Evolutionary conservation across 305 asterid species (phyloP), one percentile per base, ranked within the genome.

Genomic region (Solanum hybrid): DNA sequence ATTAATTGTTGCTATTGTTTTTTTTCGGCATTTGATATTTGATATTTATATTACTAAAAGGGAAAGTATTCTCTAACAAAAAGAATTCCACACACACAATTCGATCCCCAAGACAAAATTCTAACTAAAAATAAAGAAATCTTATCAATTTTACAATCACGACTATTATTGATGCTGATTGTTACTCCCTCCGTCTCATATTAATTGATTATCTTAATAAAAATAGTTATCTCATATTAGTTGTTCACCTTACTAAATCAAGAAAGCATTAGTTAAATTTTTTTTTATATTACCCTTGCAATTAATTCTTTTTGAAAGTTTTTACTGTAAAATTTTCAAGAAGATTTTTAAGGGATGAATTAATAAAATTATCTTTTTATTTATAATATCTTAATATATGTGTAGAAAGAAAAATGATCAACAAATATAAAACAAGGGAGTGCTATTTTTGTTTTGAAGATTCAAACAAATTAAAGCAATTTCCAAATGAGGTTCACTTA

Each of bases 291-390:
- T 61, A 61, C 26, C 26, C 12, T 20, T 61, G 27, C 73, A 22
- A 61, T 61, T 0, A 61, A 61, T 22, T 61, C 0, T 8, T 61
- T 61, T 22, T 7, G 0, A 22, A 61, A 20, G 26, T 20, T 20
- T 61, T 8, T 22, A 61, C 10, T 61, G 5, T 61, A 61, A 61
- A 22, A 1, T 3, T 61, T 61, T 0, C 6, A 22, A 61, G 11
- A 20, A 61, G 0, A 0, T 1, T 22, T 65, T 22, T 20, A 3
- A 0, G 24, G 0, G 2, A 3, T 0, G 5, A 61, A 61, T 57
- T 61, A 20, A 20, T 65, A 0, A 22, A 3, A 22, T 3, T 8
- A 8, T 65, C 2, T 1, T 65, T 20, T 65, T 65, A 65, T 65
- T 22, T 22, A 65, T 65, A 22, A 65, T 22, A 1, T 22, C 1